Evolutionary conservation across 164 flowering plant species (phyloP).

Genomic region (Litsea cubeba): DNA sequence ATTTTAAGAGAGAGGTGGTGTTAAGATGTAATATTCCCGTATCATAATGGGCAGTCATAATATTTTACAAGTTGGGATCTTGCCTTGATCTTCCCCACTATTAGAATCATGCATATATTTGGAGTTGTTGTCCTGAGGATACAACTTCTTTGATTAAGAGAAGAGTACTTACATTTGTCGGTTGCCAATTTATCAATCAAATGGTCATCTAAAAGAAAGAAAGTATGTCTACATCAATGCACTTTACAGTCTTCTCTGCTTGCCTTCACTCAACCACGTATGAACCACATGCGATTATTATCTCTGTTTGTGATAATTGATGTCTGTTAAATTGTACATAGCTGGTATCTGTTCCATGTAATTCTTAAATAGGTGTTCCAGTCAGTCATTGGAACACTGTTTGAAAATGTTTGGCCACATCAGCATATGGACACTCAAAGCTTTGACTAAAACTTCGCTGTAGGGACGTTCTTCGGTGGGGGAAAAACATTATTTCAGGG

Average conservation of each 20-base stretch:
- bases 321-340: too few species aligned
- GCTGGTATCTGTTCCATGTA: neutral
- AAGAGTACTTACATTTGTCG: neutral
- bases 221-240: too few species aligned
- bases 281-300: too few species aligned
- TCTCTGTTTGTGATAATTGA: too few species aligned
- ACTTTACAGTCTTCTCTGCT: too few species aligned
- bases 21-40: neutral
- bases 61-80: neutral
- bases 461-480: conserved; percentile 85
- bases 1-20: neutral
- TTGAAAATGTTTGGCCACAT: too few species aligned
- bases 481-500: conserved; percentile 66
- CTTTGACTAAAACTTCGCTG: conserved; percentile 11
- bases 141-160: neutral
- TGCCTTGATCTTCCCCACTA: neutral
- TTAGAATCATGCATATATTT: neutral
- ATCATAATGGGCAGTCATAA: neutral
- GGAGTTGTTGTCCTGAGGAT: neutral
- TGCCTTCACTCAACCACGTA: too few species aligned
- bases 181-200: too few species aligned
- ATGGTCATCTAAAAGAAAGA: too few species aligned
- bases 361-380: neutral
- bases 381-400: neutral
- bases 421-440: neutral